phyloP scores from a whole-genome alignment of 345 rosid genomes.

The Lenwebbia sp. region DNA sequence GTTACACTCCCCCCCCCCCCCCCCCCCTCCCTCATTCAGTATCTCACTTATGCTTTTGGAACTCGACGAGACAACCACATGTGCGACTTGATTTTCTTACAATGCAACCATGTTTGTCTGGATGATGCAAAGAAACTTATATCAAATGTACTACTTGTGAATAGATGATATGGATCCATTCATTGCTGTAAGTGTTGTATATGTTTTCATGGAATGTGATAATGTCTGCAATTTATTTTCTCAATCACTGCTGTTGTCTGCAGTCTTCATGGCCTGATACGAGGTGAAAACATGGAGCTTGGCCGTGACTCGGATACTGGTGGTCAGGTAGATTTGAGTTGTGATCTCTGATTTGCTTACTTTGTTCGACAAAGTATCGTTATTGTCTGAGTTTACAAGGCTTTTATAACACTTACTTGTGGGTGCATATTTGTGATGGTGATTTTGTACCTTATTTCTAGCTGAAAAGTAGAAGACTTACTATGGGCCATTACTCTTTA shows the following conservation, averaged over 20 bases:
- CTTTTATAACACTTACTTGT: background rate
- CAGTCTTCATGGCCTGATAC: constrained; percentile 43
- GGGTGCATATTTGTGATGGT: background rate
- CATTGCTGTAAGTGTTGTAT: background rate
- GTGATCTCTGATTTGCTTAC: background rate
- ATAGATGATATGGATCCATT: too few relatives aligned
- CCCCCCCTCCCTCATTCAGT: background rate
- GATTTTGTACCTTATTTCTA: background rate
- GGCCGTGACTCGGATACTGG: constrained; percentile 39
- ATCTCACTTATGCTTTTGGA: background rate
- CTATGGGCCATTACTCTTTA: background rate
- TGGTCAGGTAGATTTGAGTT: constrained; percentile 8
- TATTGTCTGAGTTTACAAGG: background rate
- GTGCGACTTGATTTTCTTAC: background rate
- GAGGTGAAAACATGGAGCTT: constrained; percentile 44
- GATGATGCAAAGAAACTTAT: background rate
- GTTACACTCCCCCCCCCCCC: too few relatives aligned
- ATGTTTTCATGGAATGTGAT: background rate
- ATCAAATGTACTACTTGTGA: background rate
- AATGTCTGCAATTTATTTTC: background rate
- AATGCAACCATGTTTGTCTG: background rate
- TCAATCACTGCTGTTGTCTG: background rate
- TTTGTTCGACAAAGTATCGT: background rate
- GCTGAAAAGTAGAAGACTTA: background rate
- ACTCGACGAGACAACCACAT: background rate